A percentile compares a stretch with the other conserved stretches of the same genome.
Conservation (phyloP, 768 basidiomycete species). For the Leccinellum luteum region DNA sequence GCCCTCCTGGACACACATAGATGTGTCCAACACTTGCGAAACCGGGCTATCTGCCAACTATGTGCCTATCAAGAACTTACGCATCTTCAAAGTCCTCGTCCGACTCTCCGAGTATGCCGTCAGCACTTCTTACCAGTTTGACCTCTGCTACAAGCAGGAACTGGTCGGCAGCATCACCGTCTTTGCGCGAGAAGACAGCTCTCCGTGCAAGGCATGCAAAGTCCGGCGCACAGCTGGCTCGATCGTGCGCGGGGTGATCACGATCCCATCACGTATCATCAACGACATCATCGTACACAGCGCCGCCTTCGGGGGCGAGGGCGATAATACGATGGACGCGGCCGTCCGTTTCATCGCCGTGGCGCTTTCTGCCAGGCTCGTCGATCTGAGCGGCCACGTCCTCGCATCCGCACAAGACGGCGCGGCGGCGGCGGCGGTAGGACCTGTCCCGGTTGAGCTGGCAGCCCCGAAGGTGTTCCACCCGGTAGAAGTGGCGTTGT, state of each 20-base stretch:
- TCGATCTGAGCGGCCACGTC: conserved; percentile 12
- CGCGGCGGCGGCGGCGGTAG: neutral
- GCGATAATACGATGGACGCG: conserved; percentile 9
- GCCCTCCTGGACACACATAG: conserved; percentile 16
- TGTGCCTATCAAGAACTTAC: conserved; percentile 20
- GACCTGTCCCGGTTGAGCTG: neutral
- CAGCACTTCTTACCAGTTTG: conserved; percentile 23
- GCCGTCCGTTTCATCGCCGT: conserved; percentile 13
- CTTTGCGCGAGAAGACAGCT: conserved; percentile 22
- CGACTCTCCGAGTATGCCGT: conserved; percentile 25
- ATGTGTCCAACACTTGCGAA: conserved; percentile 9
- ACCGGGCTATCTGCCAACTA: conserved; percentile 13
- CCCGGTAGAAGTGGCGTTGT: conserved; percentile 20
- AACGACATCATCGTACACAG: conserved; percentile 19
- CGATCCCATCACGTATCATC: conserved; percentile 20
- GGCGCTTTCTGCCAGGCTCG: conserved; percentile 16
- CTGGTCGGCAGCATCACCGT: conserved; percentile 24
- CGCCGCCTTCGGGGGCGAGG: neutral
- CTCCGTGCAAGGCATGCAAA: conserved; percentile 27
- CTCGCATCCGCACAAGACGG: conserved; percentile 22
- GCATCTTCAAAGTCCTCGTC: conserved; percentile 26
- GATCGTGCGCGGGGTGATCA: conserved; percentile 25
- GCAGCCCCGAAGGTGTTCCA: conserved; percentile 12
- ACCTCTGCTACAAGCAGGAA: conserved; percentile 16
- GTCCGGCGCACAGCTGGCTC: conserved; percentile 15